These are phyloP conservation scores for Aquilaria yunnanensis DNA, from an alignment of 345 rosid species.

Conservation along the genomic window DNA sequence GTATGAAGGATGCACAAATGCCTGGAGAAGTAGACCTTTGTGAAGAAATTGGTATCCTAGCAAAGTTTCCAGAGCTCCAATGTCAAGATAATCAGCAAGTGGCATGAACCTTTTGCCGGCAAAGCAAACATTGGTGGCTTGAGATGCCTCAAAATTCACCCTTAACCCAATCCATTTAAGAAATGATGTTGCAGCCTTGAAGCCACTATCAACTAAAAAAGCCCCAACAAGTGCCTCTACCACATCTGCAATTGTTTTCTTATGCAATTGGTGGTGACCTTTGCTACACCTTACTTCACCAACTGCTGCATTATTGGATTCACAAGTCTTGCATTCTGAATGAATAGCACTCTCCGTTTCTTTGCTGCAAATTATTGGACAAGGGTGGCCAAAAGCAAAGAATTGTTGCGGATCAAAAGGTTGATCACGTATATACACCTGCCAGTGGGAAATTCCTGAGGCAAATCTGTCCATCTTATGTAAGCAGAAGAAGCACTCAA, in stretches of 20 bases:
- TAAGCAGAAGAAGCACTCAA: too few species aligned
- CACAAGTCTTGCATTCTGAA: conserved; percentile 18
- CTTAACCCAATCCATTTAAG: conserved; percentile 83
- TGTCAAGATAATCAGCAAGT: conserved; percentile 36
- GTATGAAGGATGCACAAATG: conserved; percentile 89
- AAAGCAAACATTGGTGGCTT: conserved; percentile 43
- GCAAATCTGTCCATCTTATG: too few species aligned
- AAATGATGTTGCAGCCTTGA: conserved; percentile 78
- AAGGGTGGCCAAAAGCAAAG: conserved; percentile 73
- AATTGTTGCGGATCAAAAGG: conserved; percentile 74
- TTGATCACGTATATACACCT: conserved; percentile 91
- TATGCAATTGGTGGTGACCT: conserved; percentile 76
- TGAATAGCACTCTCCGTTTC: conserved; percentile 40
- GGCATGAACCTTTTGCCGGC: conserved; percentile 54
- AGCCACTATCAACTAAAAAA: conserved; percentile 84
- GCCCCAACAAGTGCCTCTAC: conserved; percentile 95
- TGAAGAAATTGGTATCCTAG: conserved; percentile 53
- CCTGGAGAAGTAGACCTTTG: conserved; percentile 79
- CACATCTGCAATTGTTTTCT: conserved; percentile 86
- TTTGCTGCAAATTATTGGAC: conserved; percentile 51
- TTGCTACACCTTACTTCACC: conserved; percentile 65
- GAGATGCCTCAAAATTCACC: conserved; percentile 53
- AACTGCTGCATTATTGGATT: conserved; percentile 22
- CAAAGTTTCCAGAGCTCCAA: conserved; percentile 39
- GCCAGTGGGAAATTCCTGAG: conserved; percentile 7